phyloP scores from a whole-genome alignment of 2,329 filamentous ascomycete species.

The Lachnellula cervina region DNA sequence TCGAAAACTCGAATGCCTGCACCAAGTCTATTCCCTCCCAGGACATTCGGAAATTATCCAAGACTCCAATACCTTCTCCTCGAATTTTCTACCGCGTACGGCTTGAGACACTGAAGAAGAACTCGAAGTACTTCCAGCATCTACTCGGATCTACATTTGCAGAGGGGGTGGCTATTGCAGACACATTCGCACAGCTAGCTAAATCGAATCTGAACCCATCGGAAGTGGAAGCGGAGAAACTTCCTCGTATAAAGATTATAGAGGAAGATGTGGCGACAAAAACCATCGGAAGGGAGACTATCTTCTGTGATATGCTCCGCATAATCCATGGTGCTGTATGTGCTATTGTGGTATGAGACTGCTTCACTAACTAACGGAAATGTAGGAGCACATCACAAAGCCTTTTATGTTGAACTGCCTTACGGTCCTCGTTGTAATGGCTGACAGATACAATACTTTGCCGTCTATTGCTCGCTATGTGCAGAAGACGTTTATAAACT shows the following conservation, averaged over 20 bases:
- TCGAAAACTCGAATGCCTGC: conserved; percentile 53
- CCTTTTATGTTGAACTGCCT: conserved; percentile 54
- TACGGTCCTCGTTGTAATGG: conserved; percentile 63
- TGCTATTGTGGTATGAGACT: neutral
- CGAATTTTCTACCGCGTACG: conserved; percentile 52
- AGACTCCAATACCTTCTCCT: conserved; percentile 22
- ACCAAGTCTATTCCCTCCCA: conserved; percentile 43
- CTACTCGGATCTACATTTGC: conserved; percentile 61
- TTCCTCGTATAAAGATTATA: conserved; percentile 60
- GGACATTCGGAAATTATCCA: conserved; percentile 37
- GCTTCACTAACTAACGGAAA: neutral
- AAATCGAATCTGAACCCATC: conserved; percentile 41
- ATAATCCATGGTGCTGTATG: conserved; percentile 56
- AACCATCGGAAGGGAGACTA: conserved; percentile 52
- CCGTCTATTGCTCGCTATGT: conserved; percentile 50
- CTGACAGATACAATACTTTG: conserved; percentile 68
- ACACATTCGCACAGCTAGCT: conserved; percentile 46
- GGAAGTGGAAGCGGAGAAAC: conserved; percentile 43
- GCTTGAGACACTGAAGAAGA: conserved; percentile 49
- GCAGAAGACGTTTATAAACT: conserved; percentile 40
- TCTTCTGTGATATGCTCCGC: conserved; percentile 63
- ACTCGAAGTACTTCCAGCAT: conserved; percentile 66
- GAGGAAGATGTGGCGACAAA: conserved; percentile 66
- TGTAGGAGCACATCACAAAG: conserved; percentile 26
- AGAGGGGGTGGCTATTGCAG: conserved; percentile 54